Percentiles rank a stretch among this genome's conserved stretches.
Conservation (phyloP, 75 land plant species). For the Azolla pinnata region DNA sequence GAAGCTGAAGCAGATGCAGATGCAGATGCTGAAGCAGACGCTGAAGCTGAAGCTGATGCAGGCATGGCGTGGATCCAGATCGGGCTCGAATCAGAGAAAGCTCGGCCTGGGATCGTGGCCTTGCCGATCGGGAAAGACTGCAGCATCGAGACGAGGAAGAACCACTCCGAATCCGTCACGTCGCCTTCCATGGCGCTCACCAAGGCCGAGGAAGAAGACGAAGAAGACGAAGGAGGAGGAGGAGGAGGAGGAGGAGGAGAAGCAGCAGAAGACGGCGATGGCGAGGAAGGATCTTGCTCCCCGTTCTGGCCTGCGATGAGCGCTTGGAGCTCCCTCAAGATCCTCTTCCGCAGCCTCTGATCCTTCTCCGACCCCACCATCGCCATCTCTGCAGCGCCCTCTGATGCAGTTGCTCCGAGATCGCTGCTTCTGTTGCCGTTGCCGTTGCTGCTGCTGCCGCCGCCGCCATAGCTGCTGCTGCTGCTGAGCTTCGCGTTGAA, state of each 20-base stretch:
- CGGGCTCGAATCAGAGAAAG: slow-evolving; percentile 39
- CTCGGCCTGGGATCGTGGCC: slow-evolving; percentile 49
- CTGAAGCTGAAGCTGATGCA: no score
- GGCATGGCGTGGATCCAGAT: no score
- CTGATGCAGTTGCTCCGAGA: no score
- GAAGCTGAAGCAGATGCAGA: no score
- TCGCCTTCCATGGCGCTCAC: slow-evolving; percentile 40
- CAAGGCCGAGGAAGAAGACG: slow-evolving; percentile 12
- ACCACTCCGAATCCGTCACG: slow-evolving; percentile 78
- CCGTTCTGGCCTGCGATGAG: slow-evolving; percentile 43
- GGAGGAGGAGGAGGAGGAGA: no score
- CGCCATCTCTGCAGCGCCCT: slow-evolving; percentile 10
- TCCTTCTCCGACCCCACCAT: slow-evolving; percentile 18
- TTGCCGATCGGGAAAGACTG: slow-evolving; percentile 67
- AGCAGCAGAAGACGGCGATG: slow-evolving; percentile 16
- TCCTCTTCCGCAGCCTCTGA: slow-evolving; percentile 55
- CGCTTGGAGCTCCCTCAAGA: slow-evolving; percentile 36
- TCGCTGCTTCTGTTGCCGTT: no score
- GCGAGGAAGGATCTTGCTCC: slow-evolving; percentile 38
- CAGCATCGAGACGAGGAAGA: slow-evolving; percentile 79
- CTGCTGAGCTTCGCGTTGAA: slow-evolving; percentile 43
- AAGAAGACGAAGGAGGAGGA: no score
- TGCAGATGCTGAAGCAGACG: no score
- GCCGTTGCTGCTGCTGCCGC: slow-evolving; percentile 9
- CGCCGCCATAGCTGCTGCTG: slow-evolving; percentile 18